Conservation (phyloP, 192 early-diverging fungal genomes). For the Coemansia sp. region DNA sequence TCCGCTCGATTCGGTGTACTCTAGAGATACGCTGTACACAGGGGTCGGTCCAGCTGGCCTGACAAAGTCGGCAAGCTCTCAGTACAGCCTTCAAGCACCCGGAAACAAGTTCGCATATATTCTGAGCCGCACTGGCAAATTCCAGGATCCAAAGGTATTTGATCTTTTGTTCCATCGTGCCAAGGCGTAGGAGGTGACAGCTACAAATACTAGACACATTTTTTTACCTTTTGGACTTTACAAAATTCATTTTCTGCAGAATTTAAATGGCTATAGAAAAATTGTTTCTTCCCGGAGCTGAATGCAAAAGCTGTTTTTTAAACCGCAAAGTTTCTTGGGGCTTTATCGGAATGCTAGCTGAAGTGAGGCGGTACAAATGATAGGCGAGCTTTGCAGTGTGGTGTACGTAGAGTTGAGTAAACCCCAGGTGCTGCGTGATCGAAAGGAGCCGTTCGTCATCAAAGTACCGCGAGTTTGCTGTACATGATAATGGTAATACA, state of each 20-base stretch:
- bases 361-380: conserved; percentile 63
- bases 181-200: not conserved
- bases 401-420: conserved; percentile 60
- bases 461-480: conserved; percentile 83
- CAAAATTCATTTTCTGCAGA: not conserved
- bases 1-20: conserved; percentile 25
- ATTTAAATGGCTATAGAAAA: conserved; percentile 64
- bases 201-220: not conserved
- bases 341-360: not conserved
- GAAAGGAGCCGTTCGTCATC: conserved; percentile 67
- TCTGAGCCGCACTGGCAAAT: conserved; percentile 40
- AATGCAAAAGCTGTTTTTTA: conserved; percentile 67
- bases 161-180: conserved; percentile 36
- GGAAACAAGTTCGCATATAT: conserved; percentile 32
- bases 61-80: conserved; percentile 18
- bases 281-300: conserved; percentile 69
- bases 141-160: conserved; percentile 29
- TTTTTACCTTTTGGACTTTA: not conserved
- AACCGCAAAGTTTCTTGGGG: conserved; percentile 18
- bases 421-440: conserved; percentile 68
- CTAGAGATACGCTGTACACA: conserved; percentile 34
- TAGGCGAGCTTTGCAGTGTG: conserved; percentile 78
- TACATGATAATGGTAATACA: conserved; percentile 80
- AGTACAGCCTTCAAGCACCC: conserved; percentile 35
- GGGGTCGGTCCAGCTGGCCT: conserved; percentile 31